Evolutionary conservation across 495 filamentous ascomycete genomes (phyloP), one percentile per base, ranked within the genome.

Genomic region (Entonaema liquescens): DNA sequence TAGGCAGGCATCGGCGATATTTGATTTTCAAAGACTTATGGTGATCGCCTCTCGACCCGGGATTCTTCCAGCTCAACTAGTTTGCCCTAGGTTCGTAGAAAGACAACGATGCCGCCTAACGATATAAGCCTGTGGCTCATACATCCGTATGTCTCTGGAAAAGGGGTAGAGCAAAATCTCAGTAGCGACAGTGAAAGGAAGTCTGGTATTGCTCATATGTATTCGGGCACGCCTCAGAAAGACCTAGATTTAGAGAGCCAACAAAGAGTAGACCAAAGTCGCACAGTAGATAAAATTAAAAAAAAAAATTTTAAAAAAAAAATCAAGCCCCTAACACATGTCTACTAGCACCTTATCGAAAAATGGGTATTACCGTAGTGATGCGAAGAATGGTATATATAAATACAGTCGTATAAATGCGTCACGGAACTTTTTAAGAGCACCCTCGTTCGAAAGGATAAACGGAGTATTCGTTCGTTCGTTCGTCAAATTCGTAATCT

Each of bases 321-420:
- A 25, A 57, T 56, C 36, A 60, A 54, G 13, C 62, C 61, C 36
- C 61, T 47, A 25, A 52, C 54, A 28, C 54, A 58, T 52, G 44
- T 74, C 67, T 67, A 67, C 67, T 52, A 52, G 62, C 62, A 73
- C 56, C 65, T 53, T 61, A 17, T 62, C 36, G 59, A 53, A 71
- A 64, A 60, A 54, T 55, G 71, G 66, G 66, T 74, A 70, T 70
- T 70, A 49, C 67, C 67, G 63, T 64, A 55, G 57, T 33, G 62
- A 67, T 74, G 71, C 71, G 29, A 64, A 70, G 71, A 70, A 74
- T 62, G 59, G 63, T 74, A 70, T 74, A 68, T 59, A 70, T 60
- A 64, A 66, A 56, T 73, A 73, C 59, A 74, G 54, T 64, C 71
- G 71, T 74, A 65, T 13, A 70, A 67, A 74, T 74, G 67, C 71